Base-by-base conservation (phyloP, 139 green algal genomes). In the Tetradesmus lagerheimii region DNA sequence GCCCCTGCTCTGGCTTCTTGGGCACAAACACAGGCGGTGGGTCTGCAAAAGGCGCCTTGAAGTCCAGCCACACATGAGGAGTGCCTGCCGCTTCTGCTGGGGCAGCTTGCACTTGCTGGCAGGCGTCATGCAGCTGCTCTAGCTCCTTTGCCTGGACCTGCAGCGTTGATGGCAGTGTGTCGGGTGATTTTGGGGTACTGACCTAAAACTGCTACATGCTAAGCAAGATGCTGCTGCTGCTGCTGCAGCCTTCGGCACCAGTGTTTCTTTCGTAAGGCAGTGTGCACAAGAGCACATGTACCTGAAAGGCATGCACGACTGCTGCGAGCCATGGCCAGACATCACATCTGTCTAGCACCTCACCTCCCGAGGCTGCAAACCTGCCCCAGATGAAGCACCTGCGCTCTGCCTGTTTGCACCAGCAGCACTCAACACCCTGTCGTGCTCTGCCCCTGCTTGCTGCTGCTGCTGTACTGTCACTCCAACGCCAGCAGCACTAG, bases 11-110 rank as follows among this genome's bases (percentile, higher is more conserved):
- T 20, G 92, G 93, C n/a, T 92, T 43, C 1, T 88, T 80, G 37
- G 93, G 93, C 74, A 95, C 71, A 43, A 95, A 87, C 9, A 95
- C 77, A 29, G 92, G 93, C 34, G 92, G 92, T 45, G 93, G 92
- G 29, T 95, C 92, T 23, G 92, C 92, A 83, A 95, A 95, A 1
- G 92, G 92, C 23, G 83, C 47, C 67, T 93, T 45, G 50, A 94
- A 95, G 87, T 94, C 92, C 12, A 94, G 57, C 93, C 93, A 95
- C n/a, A 94, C 39, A 12, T 83, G 77, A 2, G 93, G 93, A 31
- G 80, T 85, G 31, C 91, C 93, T 29, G 89, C 80, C 2, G 87
- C 38, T 45, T 62, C 41, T 41, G 12, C 27, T 66, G 87, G 25
- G 9, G 91, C 85, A 8, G 66, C 79, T 18, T 64, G 67, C 34